Conservation (phyloP, 1,139 yeast species). For the Pneumocystis canis region DNA sequence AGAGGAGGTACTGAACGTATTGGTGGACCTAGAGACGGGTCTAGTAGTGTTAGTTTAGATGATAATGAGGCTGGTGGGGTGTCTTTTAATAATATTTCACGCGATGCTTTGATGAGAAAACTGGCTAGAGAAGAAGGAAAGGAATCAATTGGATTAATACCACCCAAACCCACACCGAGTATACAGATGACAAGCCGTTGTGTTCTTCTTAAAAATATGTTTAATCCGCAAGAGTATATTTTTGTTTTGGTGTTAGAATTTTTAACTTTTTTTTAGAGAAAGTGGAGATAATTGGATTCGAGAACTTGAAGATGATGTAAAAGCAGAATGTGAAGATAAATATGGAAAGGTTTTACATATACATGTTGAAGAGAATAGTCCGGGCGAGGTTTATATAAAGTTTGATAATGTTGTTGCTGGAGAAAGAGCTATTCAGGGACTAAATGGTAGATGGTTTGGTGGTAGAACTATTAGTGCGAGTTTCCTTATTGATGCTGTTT, state of each 20-base stretch:
- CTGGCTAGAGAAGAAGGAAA: slow-evolving; percentile 25
- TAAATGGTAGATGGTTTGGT: slow-evolving; percentile 28
- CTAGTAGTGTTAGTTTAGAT: slow-evolving; percentile 16
- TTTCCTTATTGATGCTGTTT: slow-evolving; percentile 25
- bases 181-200: slow-evolving; percentile 21
- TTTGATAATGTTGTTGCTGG: slow-evolving; percentile 23
- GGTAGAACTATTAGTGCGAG: slow-evolving; percentile 24
- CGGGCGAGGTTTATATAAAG: slow-evolving; percentile 26
- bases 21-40: slow-evolving; percentile 9
- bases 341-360: slow-evolving; percentile 27
- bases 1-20: slow-evolving; percentile 8
- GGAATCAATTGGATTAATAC: slow-evolving; percentile 3
- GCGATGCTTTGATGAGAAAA: slow-evolving; percentile 24
- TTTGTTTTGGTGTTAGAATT: neutral
- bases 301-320: slow-evolving; percentile 28
- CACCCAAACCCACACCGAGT: slow-evolving; percentile 1
- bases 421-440: slow-evolving; percentile 23
- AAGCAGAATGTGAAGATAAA: slow-evolving; percentile 27
- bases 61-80: slow-evolving; percentile 21
- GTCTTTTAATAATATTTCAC: slow-evolving; percentile 20
- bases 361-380: slow-evolving; percentile 22
- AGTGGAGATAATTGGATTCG: slow-evolving; percentile 25
- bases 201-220: slow-evolving; percentile 25
- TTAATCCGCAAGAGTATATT: slow-evolving; percentile 23
- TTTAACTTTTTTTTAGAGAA: slow-evolving; percentile 19